phyloP scores from a whole-genome alignment of 2,329 filamentous ascomycete genomes.

The Cytospora mali region DNA sequence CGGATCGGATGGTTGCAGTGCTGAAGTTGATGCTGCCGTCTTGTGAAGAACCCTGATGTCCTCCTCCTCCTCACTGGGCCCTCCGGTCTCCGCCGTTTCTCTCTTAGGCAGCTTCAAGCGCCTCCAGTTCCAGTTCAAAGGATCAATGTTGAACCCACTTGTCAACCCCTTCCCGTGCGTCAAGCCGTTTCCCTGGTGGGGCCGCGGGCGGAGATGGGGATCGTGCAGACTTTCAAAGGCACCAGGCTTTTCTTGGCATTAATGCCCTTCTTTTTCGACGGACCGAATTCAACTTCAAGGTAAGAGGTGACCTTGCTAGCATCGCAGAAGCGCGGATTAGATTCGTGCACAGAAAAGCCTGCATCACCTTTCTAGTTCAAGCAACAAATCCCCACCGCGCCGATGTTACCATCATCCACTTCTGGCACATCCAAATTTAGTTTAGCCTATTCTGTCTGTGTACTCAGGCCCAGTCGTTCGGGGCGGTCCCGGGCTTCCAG shows the following conservation, averaged over 20 bases:
- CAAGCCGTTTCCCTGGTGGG: neutral
- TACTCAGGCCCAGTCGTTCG: neutral
- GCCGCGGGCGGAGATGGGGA: neutral
- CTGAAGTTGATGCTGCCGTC: neutral
- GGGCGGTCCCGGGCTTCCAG: neutral
- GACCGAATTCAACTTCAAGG: too few species aligned
- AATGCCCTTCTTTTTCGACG: neutral
- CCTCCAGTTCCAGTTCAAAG: too few species aligned
- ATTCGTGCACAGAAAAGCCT: neutral
- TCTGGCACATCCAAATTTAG: neutral
- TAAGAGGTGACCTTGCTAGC: neutral
- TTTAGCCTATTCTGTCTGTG: neutral
- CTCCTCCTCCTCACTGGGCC: neutral
- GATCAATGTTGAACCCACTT: neutral
- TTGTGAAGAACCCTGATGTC: neutral
- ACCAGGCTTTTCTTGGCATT: neutral
- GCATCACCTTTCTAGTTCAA: conserved; percentile 3
- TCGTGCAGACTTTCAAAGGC: neutral
- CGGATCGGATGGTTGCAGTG: neutral
- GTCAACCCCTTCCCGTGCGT: neutral
- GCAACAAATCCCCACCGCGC: conserved; percentile 7
- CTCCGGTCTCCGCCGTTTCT: too few species aligned
- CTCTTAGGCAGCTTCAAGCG: too few species aligned
- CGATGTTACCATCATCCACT: conserved; percentile 5
- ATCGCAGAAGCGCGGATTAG: neutral